phyloP scores from a whole-genome alignment of 345 rosid genomes.

The Psidium friedrichsthalianum region DNA sequence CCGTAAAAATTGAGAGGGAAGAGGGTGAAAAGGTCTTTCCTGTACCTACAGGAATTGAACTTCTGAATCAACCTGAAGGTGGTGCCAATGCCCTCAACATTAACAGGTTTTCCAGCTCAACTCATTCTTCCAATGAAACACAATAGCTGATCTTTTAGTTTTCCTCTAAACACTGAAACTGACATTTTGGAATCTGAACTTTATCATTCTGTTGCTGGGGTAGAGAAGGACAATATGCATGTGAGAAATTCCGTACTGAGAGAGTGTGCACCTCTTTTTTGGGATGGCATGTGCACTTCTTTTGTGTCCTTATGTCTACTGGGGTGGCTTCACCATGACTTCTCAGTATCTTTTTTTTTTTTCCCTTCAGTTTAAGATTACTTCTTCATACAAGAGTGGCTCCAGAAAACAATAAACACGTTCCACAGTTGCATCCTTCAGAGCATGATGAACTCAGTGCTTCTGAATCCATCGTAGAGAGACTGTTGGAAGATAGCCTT shows the following conservation, averaged over 20 bases:
- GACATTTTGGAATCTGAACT: background rate
- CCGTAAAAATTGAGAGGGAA: slow-evolving; percentile 56
- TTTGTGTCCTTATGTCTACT: background rate
- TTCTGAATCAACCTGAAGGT: slow-evolving; percentile 90
- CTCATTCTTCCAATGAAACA: background rate
- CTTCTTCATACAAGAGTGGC: slow-evolving; percentile 50
- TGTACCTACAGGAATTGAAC: slow-evolving; percentile 49
- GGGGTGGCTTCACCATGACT: background rate
- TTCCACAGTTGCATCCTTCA: slow-evolving; percentile 25
- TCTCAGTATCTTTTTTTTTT: slow-evolving; percentile 1
- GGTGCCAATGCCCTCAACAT: slow-evolving; percentile 96
- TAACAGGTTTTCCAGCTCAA: slow-evolving; percentile 48
- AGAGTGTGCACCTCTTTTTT: background rate
- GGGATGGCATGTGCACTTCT: background rate
- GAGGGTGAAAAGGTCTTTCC: slow-evolving; percentile 34
- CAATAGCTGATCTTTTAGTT: background rate
- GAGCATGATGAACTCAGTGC: slow-evolving; percentile 51
- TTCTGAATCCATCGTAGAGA: slow-evolving; percentile 52
- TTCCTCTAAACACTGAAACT: background rate
- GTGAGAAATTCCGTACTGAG: background rate
- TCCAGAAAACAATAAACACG: slow-evolving; percentile 40
- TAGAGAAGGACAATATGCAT: background rate
- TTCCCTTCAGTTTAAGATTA: slow-evolving; percentile 65
- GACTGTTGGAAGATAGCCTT: slow-evolving; percentile 72
- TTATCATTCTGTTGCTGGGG: background rate